phyloP scores from a whole-genome alignment of 2,329 filamentous ascomycete species.

The Emericellopsis atlantica region DNA sequence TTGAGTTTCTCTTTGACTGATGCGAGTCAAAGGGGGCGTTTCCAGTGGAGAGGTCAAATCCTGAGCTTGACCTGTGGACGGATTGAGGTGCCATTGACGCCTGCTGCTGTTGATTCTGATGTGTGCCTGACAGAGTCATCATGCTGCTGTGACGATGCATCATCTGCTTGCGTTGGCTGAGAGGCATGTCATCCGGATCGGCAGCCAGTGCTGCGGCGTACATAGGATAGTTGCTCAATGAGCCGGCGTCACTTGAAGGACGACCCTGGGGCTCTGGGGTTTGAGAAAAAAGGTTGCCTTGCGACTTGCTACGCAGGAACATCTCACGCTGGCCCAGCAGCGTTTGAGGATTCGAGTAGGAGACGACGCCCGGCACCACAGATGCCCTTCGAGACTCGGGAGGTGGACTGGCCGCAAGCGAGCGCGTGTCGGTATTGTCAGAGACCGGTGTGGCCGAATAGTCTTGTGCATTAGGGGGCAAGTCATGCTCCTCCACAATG shows the following conservation, averaged over 20 bases:
- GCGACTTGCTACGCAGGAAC: conserved; percentile 38
- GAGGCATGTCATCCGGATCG: conserved; percentile 56
- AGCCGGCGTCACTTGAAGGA: conserved; percentile 27
- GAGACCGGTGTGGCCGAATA: conserved; percentile 1
- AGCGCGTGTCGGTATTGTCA: neutral
- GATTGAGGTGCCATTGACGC: neutral
- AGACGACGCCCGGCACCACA: conserved; percentile 29
- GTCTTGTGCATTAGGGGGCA: conserved; percentile 5
- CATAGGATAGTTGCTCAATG: conserved; percentile 22
- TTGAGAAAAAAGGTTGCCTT: conserved; percentile 21
- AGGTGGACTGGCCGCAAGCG: neutral
- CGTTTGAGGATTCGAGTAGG: conserved; percentile 39
- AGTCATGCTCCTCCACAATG: conserved; percentile 28
- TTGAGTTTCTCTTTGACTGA: conserved; percentile 36
- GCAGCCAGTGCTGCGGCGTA: conserved; percentile 16
- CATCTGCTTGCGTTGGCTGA: conserved; percentile 53
- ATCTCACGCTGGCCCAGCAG: conserved; percentile 42
- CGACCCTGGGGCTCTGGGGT: conserved; percentile 5
- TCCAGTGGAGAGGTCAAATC: neutral
- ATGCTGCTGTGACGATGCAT: conserved; percentile 39
- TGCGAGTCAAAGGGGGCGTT: conserved; percentile 33
- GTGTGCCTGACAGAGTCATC: conserved; percentile 13
- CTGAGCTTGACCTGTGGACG: neutral
- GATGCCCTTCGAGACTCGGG: conserved; percentile 1
- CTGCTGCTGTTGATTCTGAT: neutral